A percentile compares a stretch with the other conserved stretches of the same genome.
These are phyloP conservation scores for Glycine latifolia DNA, from an alignment of 306 rosid species.

Conservation along the genomic window DNA sequence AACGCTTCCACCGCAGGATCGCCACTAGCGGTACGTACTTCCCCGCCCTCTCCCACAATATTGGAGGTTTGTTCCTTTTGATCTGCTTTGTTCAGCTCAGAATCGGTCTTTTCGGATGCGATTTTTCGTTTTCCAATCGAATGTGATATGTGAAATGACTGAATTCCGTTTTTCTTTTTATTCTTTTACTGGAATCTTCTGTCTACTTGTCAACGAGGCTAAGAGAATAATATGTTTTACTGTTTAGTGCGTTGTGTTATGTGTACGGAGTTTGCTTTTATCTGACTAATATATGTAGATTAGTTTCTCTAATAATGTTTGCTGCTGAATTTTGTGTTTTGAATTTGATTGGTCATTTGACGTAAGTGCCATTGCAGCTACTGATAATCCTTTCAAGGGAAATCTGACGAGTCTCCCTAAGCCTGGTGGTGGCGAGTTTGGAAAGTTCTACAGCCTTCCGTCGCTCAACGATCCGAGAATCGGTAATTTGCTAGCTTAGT, in stretches of 20 bases:
- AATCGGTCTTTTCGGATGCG: background rate
- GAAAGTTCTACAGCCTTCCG: slow-evolving; percentile 93
- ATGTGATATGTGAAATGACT: background rate
- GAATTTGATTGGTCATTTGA: slow-evolving; percentile 33
- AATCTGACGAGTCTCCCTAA: slow-evolving; percentile 88
- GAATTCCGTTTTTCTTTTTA: slow-evolving; percentile 18
- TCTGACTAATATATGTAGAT: background rate
- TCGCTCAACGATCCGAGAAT: slow-evolving; percentile 91
- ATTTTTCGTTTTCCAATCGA: background rate
- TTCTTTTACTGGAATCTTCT: slow-evolving; percentile 12
- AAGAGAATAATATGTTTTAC: background rate
- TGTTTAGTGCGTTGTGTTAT: background rate
- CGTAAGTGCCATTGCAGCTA: slow-evolving; percentile 57
- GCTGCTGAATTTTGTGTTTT: slow-evolving; percentile 7
- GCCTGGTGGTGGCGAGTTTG: slow-evolving; percentile 97
- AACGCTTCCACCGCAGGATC: slow-evolving; percentile 76
- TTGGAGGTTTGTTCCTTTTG: slow-evolving; percentile 29
- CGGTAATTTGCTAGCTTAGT: slow-evolving; percentile 58
- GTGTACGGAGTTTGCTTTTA: background rate
- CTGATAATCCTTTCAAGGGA: slow-evolving; percentile 88
- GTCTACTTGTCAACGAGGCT: background rate
- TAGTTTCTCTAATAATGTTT: background rate
- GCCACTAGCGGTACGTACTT: slow-evolving; percentile 70
- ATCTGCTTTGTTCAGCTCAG: slow-evolving; percentile 6
- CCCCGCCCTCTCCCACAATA: slow-evolving; percentile 34